These are phyloP conservation scores for Hygrocybe punicea DNA, from an alignment of 768 basidiomycete genomes.

Conservation along the genomic window DNA sequence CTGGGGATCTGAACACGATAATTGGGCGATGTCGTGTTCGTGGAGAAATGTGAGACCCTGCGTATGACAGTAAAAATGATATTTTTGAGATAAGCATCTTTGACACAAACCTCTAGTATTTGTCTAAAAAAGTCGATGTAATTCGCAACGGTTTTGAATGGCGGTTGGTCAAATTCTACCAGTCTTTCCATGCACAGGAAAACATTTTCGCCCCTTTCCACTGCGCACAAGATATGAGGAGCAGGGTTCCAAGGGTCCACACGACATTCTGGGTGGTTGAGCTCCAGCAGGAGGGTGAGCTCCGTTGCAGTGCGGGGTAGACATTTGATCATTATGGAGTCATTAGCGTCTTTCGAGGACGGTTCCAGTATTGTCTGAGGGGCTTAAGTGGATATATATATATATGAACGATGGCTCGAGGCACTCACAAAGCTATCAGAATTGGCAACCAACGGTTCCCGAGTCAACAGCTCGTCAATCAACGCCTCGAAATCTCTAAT, in stretches of 20 bases:
- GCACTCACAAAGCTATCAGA: conserved; percentile 20
- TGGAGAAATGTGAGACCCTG: conserved; percentile 49
- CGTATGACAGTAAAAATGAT: neutral
- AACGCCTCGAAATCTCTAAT: conserved; percentile 32
- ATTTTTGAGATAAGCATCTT: neutral
- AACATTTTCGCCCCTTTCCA: conserved; percentile 41
- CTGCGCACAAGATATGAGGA: conserved; percentile 44
- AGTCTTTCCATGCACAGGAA: conserved; percentile 47
- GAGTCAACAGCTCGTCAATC: conserved; percentile 29
- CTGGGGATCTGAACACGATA: conserved; percentile 34
- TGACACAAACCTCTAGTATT: conserved; percentile 41
- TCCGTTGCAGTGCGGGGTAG: conserved; percentile 37
- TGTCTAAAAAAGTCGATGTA: conserved; percentile 53
- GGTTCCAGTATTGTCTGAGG: conserved; percentile 35
- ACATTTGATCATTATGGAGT: conserved; percentile 42
- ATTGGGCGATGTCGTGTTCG: conserved; percentile 41
- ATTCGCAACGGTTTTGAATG: conserved; percentile 44
- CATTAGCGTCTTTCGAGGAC: conserved; percentile 20
- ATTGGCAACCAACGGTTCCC: conserved; percentile 18
- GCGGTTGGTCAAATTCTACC: conserved; percentile 43
- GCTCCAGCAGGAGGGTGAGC: conserved; percentile 39
- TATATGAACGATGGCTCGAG: neutral
- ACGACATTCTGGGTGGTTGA: conserved; percentile 44
- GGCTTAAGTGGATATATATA: neutral
- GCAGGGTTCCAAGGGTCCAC: conserved; percentile 55